Percentiles rank a stretch among this genome's conserved stretches.
Conservation (phyloP, 805 yeast genomes). For the Yamadazyma sp. region DNA sequence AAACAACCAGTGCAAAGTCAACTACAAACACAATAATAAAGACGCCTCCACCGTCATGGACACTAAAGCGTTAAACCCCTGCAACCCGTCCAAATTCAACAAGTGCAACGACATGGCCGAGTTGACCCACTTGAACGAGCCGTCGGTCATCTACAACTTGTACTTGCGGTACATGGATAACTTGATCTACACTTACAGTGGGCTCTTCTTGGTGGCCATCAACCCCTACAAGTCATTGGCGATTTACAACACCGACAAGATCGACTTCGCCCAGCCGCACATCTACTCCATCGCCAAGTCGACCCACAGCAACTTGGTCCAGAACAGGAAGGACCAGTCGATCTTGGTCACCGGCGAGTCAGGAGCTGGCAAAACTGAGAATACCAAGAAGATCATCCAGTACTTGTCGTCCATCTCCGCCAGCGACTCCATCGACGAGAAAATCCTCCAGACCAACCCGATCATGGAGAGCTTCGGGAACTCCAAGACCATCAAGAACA, state of each 20-base stretch:
- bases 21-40: constrained; percentile 39
- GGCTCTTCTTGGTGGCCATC: constrained; percentile 90
- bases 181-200: constrained; percentile 89
- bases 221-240: constrained; percentile 82
- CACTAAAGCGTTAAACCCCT: constrained; percentile 51
- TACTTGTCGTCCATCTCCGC: constrained; percentile 62
- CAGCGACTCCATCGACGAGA: constrained; percentile 63
- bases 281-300: constrained; percentile 83
- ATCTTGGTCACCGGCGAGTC: constrained; percentile 98
- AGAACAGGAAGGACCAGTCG: constrained; percentile 75
- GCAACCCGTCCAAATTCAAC: constrained; percentile 89
- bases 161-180: constrained; percentile 75
- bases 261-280: constrained; percentile 64
- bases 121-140: constrained; percentile 89
- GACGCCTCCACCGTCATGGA: constrained; percentile 44
- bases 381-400: constrained; percentile 91
- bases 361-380: constrained; percentile 99
- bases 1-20: constrained; percentile 37
- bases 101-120: constrained; percentile 95
- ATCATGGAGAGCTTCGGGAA: constrained; percentile 95
- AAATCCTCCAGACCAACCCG: constrained; percentile 91
- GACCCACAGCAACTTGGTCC: constrained; percentile 74
- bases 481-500: constrained; percentile 90
- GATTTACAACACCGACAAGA: constrained; percentile 62
- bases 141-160: constrained; percentile 88